Evolutionary conservation across 164 flowering plant species (phyloP).

Genomic region (Chloranthus sessilifolius): DNA sequence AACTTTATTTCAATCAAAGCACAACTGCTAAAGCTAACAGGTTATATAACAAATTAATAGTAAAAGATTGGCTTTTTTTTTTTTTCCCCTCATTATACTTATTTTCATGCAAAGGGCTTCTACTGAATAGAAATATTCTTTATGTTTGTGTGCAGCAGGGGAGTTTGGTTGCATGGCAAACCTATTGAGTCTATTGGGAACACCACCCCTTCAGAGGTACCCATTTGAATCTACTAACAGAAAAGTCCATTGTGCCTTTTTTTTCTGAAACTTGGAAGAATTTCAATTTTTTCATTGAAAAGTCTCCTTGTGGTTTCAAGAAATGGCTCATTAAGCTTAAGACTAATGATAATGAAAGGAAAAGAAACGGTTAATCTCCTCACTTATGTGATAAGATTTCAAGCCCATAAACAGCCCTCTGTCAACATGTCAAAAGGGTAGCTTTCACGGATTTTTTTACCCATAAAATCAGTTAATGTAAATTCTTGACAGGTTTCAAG

Average conservation of each 20-base stretch:
- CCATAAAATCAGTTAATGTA: too few species aligned
- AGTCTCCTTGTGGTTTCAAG: too few species aligned
- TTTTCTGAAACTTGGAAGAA: too few species aligned
- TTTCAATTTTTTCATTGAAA: too few species aligned
- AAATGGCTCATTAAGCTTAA: too few species aligned
- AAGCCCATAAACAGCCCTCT: too few species aligned
- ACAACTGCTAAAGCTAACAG: constrained; percentile 21
- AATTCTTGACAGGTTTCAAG: too few species aligned
- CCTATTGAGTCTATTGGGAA: constrained; percentile 47
- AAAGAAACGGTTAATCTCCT: too few species aligned
- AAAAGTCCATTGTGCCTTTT: constrained; percentile 16
- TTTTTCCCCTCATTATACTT: constrained; percentile 37
- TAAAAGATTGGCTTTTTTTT: constrained; percentile 36
- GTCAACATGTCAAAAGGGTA: too few species aligned
- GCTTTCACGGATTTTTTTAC: too few species aligned
- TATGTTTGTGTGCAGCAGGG: constrained; percentile 57
- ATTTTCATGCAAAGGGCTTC: constrained; percentile 53
- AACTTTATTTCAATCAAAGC: constrained; percentile 43
- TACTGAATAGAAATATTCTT: constrained; percentile 54
- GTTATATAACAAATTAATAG: constrained; percentile 23
- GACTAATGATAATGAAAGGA: too few species aligned
- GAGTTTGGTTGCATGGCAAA: constrained; percentile 82
- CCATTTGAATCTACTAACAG: constrained; percentile 9
- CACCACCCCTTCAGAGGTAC: constrained; percentile 66
- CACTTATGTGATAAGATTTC: too few species aligned